Base-by-base conservation (phyloP, 371 early-diverging fungal species). In the Dinochytrium kinnereticum region DNA sequence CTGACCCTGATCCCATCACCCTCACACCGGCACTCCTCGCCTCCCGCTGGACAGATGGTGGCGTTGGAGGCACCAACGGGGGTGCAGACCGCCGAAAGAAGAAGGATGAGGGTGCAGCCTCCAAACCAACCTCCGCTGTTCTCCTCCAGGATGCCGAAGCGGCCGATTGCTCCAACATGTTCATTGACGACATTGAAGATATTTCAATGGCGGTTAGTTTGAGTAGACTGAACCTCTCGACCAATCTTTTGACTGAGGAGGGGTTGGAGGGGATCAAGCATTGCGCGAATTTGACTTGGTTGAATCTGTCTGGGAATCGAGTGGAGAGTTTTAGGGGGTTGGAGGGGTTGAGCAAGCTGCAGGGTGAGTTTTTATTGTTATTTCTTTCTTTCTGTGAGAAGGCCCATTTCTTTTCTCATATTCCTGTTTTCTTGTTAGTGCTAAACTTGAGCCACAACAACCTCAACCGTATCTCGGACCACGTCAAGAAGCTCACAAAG, bases 381-480 rank as follows among this genome's bases (percentile, higher is more conserved):
- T 24, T 28, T 24, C 69, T 53, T 50, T 49, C 19, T 28, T 17
- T 24, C 13, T 17, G 10, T 66, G 13, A 66, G 28, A 19, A 24
- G n/a, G n/a, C n/a, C n/a, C n/a, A n/a, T n/a, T n/a, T n/a, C n/a
- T n/a, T n/a, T n/a, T n/a, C n/a, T n/a, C n/a, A n/a, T n/a, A n/a
- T n/a, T n/a, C n/a, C n/a, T 38, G 51, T 49, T 37, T 51, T 70
- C 59, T 38, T 28, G 31, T 26, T 66, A 30, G 64, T 64, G 5
- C 15, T 95, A 53, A 94, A 94, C 77, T 77, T 93, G 74, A 89
- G 91, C 73, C 85, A 89, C 71, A 95, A 95, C 79, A 76, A 89
- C 44, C 67, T 94, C 40, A 88, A 80, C 33, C 81, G 87, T 34
- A 88, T 95, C 59, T 88, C 91, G 39, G 78, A 78, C 21, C 84